phyloP scores from a whole-genome alignment of 129 eudicot species.

The Erigeron canadensis region DNA sequence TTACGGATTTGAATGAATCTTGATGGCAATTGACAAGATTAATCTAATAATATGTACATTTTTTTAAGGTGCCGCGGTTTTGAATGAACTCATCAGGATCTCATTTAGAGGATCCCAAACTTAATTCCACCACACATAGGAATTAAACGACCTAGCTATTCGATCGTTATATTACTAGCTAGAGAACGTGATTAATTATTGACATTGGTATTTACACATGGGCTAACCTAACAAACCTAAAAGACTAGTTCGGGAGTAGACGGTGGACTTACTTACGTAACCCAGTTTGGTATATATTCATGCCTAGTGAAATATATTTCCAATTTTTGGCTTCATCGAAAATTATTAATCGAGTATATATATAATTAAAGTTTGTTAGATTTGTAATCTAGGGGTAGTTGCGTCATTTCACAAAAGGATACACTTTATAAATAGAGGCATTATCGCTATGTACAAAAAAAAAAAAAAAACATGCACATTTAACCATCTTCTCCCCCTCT shows the following conservation, averaged over 20 bases:
- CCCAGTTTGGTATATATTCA: background rate
- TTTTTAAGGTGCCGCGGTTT: no score
- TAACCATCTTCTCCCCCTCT: background rate
- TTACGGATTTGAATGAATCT: no score
- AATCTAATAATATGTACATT: no score
- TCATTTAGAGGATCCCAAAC: no score
- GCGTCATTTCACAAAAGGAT: slow-evolving; percentile 12
- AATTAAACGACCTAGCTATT: no score
- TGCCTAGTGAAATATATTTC: background rate
- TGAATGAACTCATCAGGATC: no score
- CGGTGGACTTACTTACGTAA: slow-evolving; percentile 9
- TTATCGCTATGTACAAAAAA: background rate
- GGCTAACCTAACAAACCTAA: slow-evolving; percentile 8
- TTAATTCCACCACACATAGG: no score
- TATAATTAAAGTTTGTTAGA: no score
- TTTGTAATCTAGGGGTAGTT: background rate
- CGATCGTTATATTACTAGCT: no score
- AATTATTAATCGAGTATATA: no score
- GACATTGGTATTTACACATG: slow-evolving; percentile 3
- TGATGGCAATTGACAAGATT: no score
- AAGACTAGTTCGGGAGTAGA: background rate
- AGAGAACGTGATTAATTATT: background rate
- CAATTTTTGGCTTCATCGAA: no score
- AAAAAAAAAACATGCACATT: background rate
- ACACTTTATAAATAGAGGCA: background rate